Evolutionary conservation across 192 early-diverging fungal genomes (phyloP).

Genomic region (Umbelopsis sp.): DNA sequence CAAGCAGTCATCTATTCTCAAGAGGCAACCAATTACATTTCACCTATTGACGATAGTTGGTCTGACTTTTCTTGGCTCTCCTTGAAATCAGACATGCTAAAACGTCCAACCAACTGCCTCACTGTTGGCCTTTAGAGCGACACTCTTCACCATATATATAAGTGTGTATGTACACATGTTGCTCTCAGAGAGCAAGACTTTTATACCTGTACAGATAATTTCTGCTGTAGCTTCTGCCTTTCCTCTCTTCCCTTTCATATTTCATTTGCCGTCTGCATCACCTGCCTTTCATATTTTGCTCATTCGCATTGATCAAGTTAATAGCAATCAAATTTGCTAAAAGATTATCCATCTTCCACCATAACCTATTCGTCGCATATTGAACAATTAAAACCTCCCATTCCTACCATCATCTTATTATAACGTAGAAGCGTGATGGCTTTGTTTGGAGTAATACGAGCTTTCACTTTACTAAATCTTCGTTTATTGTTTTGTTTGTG

Average conservation of each 20-base stretch:
- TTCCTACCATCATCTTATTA: background rate
- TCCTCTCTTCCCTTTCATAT: background rate
- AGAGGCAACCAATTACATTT: background rate
- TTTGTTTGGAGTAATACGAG: no score
- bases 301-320: slow-evolving; percentile 17
- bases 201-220: no score
- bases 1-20: background rate
- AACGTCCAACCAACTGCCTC: background rate
- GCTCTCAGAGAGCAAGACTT: no score
- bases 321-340: background rate
- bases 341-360: background rate
- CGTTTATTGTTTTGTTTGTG: no score
- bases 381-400: background rate
- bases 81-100: background rate
- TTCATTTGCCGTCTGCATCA: background rate
- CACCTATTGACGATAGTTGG: background rate
- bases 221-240: background rate
- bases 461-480: no score
- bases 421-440: no score
- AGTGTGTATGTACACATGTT: no score
- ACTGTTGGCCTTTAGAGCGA: background rate
- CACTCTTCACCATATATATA: no score
- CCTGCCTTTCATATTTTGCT: background rate
- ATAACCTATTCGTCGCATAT: background rate
- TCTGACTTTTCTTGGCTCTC: slow-evolving; percentile 3